phyloP scores from a whole-genome alignment of 495 filamentous ascomycete species.

The Penicillium longicatenatum region DNA sequence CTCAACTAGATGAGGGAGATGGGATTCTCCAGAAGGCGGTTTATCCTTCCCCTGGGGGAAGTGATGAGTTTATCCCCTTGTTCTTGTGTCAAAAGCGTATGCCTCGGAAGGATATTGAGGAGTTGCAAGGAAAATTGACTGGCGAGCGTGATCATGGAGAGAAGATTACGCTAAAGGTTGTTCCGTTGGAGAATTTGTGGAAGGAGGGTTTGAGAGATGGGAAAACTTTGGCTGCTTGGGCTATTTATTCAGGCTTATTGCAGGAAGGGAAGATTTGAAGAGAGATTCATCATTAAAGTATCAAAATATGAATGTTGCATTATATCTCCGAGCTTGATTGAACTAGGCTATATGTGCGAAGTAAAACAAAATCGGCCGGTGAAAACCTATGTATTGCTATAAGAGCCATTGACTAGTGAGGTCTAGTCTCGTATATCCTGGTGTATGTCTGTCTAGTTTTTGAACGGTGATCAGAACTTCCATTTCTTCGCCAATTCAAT shows the following conservation, averaged over 20 bases:
- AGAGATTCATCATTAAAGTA: neutral
- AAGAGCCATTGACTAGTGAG: too few species aligned
- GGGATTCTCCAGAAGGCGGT: slow-evolving; percentile 61
- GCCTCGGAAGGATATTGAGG: slow-evolving; percentile 60
- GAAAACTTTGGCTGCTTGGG: slow-evolving; percentile 76
- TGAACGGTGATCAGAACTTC: slow-evolving; percentile 28
- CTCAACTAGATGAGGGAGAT: slow-evolving; percentile 23
- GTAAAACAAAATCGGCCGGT: too few species aligned
- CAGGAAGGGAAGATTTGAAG: slow-evolving; percentile 58
- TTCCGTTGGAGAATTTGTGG: slow-evolving; percentile 75
- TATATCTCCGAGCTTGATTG: neutral
- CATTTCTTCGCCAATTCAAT: slow-evolving; percentile 74
- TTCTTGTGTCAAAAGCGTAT: slow-evolving; percentile 75
- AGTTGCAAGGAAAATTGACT: slow-evolving; percentile 74
- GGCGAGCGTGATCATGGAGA: slow-evolving; percentile 77
- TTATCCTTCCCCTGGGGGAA: slow-evolving; percentile 78
- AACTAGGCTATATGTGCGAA: neutral
- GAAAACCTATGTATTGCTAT: too few species aligned
- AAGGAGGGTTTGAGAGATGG: slow-evolving; percentile 72
- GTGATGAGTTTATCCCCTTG: slow-evolving; percentile 82
- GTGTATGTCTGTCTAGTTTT: neutral
- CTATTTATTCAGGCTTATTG: slow-evolving; percentile 72
- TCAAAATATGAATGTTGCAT: neutral
- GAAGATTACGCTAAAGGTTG: slow-evolving; percentile 78
- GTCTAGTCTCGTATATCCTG: too few species aligned